A percentile compares a stretch with the other conserved stretches of the same genome.
These are phyloP conservation scores for Taphrina populina DNA, from an alignment of 1,139 yeast species.

Conservation along the genomic window DNA sequence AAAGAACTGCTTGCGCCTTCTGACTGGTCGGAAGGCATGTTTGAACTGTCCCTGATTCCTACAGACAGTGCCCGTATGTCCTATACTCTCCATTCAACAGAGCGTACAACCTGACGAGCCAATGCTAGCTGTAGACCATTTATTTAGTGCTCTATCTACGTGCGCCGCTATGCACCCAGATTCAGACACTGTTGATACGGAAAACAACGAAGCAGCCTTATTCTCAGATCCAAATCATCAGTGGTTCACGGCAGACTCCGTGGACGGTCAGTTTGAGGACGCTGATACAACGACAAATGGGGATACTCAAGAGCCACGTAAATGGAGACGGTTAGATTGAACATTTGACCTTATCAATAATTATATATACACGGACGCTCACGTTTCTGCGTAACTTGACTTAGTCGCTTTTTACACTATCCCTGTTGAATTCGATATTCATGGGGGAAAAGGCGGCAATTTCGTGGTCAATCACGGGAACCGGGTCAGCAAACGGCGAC, in stretches of 20 bases:
- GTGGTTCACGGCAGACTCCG: slow-evolving; percentile 26
- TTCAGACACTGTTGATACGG: not conserved
- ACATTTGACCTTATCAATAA: not conserved
- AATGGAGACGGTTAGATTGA: slow-evolving; percentile 14
- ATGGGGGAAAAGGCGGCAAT: slow-evolving; percentile 23
- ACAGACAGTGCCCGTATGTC: not conserved
- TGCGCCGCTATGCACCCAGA: slow-evolving; percentile 21
- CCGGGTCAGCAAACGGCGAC: slow-evolving; percentile 25
- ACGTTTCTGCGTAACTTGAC: too few relatives aligned
- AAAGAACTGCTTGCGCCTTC: not conserved
- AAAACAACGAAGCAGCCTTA: not conserved
- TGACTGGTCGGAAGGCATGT: slow-evolving; percentile 1
- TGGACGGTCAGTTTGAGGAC: slow-evolving; percentile 18
- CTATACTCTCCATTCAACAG: not conserved
- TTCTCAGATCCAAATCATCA: slow-evolving; percentile 14
- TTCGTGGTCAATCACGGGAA: slow-evolving; percentile 1
- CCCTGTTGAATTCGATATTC: slow-evolving; percentile 9
- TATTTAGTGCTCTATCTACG: slow-evolving; percentile 8
- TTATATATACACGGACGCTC: too few relatives aligned
- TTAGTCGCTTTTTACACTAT: not conserved
- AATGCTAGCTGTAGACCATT: not conserved
- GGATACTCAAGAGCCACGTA: slow-evolving; percentile 1
- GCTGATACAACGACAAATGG: not conserved
- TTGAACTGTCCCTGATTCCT: slow-evolving; percentile 7
- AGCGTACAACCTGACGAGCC: not conserved